These are phyloP conservation scores for Tricholoma hemisulphureum DNA, from an alignment of 768 basidiomycete genomes.

Conservation along the genomic window DNA sequence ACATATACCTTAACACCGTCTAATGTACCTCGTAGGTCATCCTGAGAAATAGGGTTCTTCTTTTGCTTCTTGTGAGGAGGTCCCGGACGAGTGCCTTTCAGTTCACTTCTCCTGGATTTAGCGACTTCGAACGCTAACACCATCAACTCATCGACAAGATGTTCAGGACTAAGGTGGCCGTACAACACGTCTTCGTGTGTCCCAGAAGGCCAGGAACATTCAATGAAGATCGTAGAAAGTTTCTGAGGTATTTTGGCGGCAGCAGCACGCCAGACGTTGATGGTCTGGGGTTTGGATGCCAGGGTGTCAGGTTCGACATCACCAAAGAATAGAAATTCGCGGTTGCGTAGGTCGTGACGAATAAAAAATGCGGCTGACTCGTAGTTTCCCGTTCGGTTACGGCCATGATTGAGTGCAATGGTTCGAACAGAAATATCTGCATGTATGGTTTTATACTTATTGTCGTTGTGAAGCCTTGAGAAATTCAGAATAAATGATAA, in stretches of 20 bases:
- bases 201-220: slow-evolving; percentile 85
- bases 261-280: slow-evolving; percentile 77
- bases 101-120: slow-evolving; percentile 34
- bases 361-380: slow-evolving; percentile 86
- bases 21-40: slow-evolving; percentile 52
- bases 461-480: slow-evolving; percentile 50
- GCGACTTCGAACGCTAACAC: slow-evolving; percentile 69
- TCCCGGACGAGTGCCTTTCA: slow-evolving; percentile 22
- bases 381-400: slow-evolving; percentile 55
- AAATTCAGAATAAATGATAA: slow-evolving; percentile 7
- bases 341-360: slow-evolving; percentile 55
- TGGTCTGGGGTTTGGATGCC: slow-evolving; percentile 56
- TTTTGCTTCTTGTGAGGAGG: slow-evolving; percentile 40
- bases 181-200: slow-evolving; percentile 67
- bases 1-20: slow-evolving; percentile 69
- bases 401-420: slow-evolving; percentile 75
- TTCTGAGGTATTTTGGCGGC: slow-evolving; percentile 70
- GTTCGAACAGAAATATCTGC: slow-evolving; percentile 59
- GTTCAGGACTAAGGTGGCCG: slow-evolving; percentile 85
- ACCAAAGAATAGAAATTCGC: slow-evolving; percentile 90
- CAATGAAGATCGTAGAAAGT: slow-evolving; percentile 85
- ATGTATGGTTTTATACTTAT: slow-evolving; percentile 50
- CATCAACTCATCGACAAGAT: slow-evolving; percentile 72
- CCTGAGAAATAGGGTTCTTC: slow-evolving; percentile 37
- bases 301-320: slow-evolving; percentile 88